A percentile compares a stretch with the other conserved stretches of the same genome.
Evolutionary conservation across 176 grass and related monocot species (phyloP).

Genomic region (Otatea glauca): DNA sequence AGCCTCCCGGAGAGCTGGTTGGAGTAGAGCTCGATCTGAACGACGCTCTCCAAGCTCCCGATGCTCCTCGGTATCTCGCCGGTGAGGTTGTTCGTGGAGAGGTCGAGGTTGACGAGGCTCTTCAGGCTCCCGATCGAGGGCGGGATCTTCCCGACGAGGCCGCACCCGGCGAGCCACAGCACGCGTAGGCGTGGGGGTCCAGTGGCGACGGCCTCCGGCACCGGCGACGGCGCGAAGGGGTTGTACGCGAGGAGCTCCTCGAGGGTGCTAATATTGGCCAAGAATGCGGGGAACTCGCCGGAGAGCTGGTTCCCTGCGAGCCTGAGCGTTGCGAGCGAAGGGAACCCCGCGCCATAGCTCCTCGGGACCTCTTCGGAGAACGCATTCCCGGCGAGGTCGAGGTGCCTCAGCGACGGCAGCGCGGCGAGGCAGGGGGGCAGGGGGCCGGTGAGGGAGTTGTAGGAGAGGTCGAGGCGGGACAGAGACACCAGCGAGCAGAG

Average conservation of each 20-base stretch:
- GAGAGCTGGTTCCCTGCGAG: constrained; percentile 61
- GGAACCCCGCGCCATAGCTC: constrained; percentile 50
- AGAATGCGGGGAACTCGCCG: constrained; percentile 57
- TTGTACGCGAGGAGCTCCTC: constrained; percentile 80
- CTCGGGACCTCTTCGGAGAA: constrained; percentile 59
- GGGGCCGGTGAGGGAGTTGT: constrained; percentile 53
- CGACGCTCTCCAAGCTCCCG: constrained; percentile 26
- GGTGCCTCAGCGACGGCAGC: constrained; percentile 51
- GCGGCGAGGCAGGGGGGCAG: constrained; percentile 57
- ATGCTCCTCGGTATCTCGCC: constrained; percentile 56
- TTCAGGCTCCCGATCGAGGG: constrained; percentile 46
- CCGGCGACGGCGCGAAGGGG: constrained; percentile 54
- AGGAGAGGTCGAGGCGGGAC: constrained; percentile 63
- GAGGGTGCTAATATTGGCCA: constrained; percentile 54
- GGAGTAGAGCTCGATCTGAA: constrained; percentile 83
- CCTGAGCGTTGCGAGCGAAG: constrained; percentile 43
- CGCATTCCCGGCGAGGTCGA: constrained; percentile 68
- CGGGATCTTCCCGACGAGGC: constrained; percentile 64
- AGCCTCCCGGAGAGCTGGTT: constrained; percentile 59
- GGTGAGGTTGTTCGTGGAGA: constrained; percentile 76
- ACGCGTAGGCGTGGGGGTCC: constrained; percentile 36
- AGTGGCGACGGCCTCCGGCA: constrained; percentile 43
- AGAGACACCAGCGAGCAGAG: constrained; percentile 57
- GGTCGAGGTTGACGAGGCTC: constrained; percentile 63
- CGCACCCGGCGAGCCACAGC: constrained; percentile 71